Evolutionary conservation across 108 stramenopile species (phyloP).

Genomic region (Cyclotella sp.): DNA sequence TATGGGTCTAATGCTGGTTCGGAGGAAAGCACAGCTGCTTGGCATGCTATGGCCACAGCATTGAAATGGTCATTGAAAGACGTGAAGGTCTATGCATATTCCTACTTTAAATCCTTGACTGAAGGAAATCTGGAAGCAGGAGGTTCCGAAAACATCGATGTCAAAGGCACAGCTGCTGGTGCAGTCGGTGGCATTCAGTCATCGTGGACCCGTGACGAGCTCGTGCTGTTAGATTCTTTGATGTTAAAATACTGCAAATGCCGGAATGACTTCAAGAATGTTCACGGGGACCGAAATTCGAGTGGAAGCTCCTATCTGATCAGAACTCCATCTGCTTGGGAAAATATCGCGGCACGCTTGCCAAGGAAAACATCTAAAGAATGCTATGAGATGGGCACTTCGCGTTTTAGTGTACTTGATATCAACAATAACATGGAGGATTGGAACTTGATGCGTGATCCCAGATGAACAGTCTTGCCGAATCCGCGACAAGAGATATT

Average conservation of each 20-base stretch:
- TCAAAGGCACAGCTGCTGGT: not conserved
- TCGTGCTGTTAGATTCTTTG: constrained; percentile 24
- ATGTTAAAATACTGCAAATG: constrained; percentile 29
- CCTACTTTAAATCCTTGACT: constrained; percentile 24
- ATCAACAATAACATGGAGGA: not conserved
- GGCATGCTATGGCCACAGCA: constrained; percentile 28
- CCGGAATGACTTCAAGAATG: not conserved
- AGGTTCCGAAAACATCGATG: not conserved
- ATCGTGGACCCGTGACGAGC: constrained; percentile 29
- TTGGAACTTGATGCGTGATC: too few species aligned
- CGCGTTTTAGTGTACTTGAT: constrained; percentile 6
- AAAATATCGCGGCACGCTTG: constrained; percentile 28
- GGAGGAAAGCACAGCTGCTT: constrained; percentile 19
- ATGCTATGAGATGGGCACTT: constrained; percentile 18
- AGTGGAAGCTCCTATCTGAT: not conserved
- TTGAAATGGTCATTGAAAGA: constrained; percentile 16
- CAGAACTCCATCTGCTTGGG: constrained; percentile 15
- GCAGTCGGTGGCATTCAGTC: not conserved
- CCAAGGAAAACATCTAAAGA: constrained; percentile 29
- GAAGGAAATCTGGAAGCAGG: not conserved
- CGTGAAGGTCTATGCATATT: constrained; percentile 39
- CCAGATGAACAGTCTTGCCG: too few species aligned
- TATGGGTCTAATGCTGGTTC: constrained; percentile 26
- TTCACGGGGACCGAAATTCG: not conserved
- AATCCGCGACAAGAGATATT: too few species aligned